A percentile compares a stretch with the other conserved stretches of the same genome.
Evolutionary conservation across 768 basidiomycete genomes (phyloP).

Genomic region (Amanita pallidorosea): DNA sequence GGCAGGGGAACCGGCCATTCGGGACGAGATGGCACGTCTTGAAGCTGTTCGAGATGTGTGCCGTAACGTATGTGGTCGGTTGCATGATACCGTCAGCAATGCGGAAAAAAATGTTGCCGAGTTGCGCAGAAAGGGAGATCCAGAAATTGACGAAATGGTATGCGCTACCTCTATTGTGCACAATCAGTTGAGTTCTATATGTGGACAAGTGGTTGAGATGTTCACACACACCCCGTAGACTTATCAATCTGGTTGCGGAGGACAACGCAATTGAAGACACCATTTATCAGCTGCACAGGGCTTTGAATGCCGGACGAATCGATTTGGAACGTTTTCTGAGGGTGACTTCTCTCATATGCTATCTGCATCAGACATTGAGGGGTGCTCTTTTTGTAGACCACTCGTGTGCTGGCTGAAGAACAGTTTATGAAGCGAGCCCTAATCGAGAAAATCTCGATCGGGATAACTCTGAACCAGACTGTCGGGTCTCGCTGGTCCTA

Average conservation of each 20-base stretch:
- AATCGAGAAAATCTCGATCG: constrained; percentile 77
- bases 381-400: constrained; percentile 37
- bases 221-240: constrained; percentile 30
- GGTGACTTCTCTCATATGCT: constrained; percentile 34
- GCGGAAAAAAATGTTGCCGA: constrained; percentile 71
- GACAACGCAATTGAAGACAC: constrained; percentile 98
- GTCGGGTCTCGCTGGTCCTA: constrained; percentile 29
- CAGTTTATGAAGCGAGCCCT: constrained; percentile 96
- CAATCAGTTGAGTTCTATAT: constrained; percentile 64
- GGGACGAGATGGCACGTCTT: constrained; percentile 91
- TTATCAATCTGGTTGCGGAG: constrained; percentile 97
- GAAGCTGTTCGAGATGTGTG: constrained; percentile 93
- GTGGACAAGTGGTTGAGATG: constrained; percentile 4
- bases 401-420: constrained; percentile 83
- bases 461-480: constrained; percentile 40
- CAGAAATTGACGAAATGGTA: constrained; percentile 92
- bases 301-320: constrained; percentile 81
- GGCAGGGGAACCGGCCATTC: constrained; percentile 85
- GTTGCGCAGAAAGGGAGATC: constrained; percentile 75
- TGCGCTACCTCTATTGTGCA: constrained; percentile 94
- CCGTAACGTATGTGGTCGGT: constrained; percentile 58
- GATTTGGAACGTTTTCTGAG: constrained; percentile 93
- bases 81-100: constrained; percentile 49
- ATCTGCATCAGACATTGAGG: constrained; percentile 6
- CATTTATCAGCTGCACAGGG: constrained; percentile 91